Percentiles rank a stretch among this genome's conserved stretches.
These are phyloP conservation scores for Sarocladium brachiariae DNA, from an alignment of 2,329 filamentous ascomycete genomes.

Conservation along the genomic window DNA sequence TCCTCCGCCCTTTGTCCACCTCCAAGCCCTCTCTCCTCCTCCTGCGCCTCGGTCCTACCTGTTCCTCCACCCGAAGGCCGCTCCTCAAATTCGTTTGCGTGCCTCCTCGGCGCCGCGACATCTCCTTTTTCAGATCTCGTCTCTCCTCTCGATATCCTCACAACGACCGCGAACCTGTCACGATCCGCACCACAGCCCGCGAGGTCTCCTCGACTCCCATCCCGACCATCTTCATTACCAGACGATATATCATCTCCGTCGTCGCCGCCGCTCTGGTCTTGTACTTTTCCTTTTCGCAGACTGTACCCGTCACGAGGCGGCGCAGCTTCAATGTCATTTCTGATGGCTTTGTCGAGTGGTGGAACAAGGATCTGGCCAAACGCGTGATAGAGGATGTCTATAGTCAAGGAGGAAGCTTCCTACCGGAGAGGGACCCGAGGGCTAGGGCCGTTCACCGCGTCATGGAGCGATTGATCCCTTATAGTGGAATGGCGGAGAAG, in stretches of 20 bases:
- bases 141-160: conserved; percentile 11
- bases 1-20: not conserved
- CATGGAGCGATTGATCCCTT: conserved; percentile 59
- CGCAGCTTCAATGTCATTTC: conserved; percentile 64
- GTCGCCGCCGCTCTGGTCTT: conserved; percentile 43
- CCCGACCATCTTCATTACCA: conserved; percentile 16
- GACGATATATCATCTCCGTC: conserved; percentile 32
- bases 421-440: conserved; percentile 53
- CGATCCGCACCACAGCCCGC: conserved; percentile 4
- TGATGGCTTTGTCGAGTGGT: conserved; percentile 45
- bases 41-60: not conserved
- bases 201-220: conserved; percentile 3
- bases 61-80: conserved; percentile 19
- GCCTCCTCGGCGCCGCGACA: conserved; percentile 19
- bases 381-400: conserved; percentile 46
- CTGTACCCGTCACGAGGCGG: conserved; percentile 65
- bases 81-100: conserved; percentile 24
- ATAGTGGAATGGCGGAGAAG: conserved; percentile 50
- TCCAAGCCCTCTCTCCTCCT: not conserved
- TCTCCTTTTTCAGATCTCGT: conserved; percentile 1
- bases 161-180: conserved; percentile 12
- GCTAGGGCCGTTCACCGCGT: conserved; percentile 53
- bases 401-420: conserved; percentile 45
- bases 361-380: conserved; percentile 20
- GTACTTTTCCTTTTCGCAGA: conserved; percentile 64